Evolutionary conservation across 768 basidiomycete species (phyloP), one percentile per base, ranked within the genome.

Genomic region (Trametes elegans): DNA sequence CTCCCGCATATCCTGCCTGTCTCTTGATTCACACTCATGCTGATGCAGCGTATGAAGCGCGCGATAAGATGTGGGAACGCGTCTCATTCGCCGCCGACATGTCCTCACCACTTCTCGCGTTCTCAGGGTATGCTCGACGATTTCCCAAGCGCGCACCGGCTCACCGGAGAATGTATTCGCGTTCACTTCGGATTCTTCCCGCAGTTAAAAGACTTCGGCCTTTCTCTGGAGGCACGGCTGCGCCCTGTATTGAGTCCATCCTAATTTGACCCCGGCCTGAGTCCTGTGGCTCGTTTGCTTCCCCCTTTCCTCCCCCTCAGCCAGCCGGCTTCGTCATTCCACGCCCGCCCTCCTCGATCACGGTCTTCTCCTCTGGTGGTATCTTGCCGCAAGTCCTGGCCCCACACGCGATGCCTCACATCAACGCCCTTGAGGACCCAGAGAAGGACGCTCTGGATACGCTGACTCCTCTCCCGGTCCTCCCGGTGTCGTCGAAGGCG

Each of bases 371-470:
- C 40, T 21, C 23, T 31, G n/a, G 44, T n/a, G 16, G 18, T 27
- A 16, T 19, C 7, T 36, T 31, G 5, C 14, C 39, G 21, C 2
- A 27, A 24, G 19, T 18, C 35, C n/a, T 9, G 19, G n/a, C 16
- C 19, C 56, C 28, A 21, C 42, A 21, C 52, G 32, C 35, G 10
- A 69, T 70, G 67, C 55, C 68, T 44, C 32, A 36, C 14, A 38
- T 55, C 11, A 29, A 52, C 18, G 35, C 59, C 36, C 53, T 66
- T 35, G 66, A 69, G 42, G 67, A 66, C 35, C 66, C 68, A 11
- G 70, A 71, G 62, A 66, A 66, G 59, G 68, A 63, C 14, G 61
- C 55, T 19, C 45, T 62, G n/a, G 66, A 66, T 51, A 57, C 53
- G 35, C 39, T 57, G 45, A 39, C 56, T 14, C 51, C 57, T 7